Evolutionary conservation across 805 yeast species (phyloP).

Genomic region (Candida parachauliodes): DNA sequence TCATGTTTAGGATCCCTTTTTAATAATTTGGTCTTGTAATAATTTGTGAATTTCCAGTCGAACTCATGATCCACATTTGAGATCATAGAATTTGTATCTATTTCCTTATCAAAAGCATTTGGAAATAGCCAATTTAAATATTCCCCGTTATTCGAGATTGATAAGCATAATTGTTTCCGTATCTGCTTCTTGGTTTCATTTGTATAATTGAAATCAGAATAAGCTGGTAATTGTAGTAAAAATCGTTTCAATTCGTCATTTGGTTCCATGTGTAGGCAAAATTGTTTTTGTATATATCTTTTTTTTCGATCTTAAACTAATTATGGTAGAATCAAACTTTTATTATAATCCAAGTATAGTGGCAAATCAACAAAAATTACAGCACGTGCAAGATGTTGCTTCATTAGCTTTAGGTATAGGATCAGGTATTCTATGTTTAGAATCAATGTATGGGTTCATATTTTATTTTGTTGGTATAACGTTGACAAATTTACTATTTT

Average conservation of each 20-base stretch:
- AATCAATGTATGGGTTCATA: constrained; percentile 31
- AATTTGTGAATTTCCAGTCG: constrained; percentile 31
- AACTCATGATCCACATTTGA: constrained; percentile 20
- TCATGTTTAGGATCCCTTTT: constrained; percentile 16
- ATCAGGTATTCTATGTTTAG: constrained; percentile 38
- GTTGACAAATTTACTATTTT: constrained; percentile 27
- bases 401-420: constrained; percentile 37
- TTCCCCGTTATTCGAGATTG: constrained; percentile 31
- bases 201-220: constrained; percentile 24
- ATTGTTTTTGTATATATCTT: not conserved
- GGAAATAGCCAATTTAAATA: constrained; percentile 37
- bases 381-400: constrained; percentile 35
- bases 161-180: constrained; percentile 26
- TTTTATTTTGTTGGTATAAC: constrained; percentile 33
- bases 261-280: constrained; percentile 7
- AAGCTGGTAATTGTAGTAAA: constrained; percentile 30
- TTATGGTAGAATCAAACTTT: constrained; percentile 11
- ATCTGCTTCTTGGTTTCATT: constrained; percentile 22
- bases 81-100: constrained; percentile 8
- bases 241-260: constrained; percentile 21
- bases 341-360: constrained; percentile 27
- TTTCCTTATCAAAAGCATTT: constrained; percentile 13
- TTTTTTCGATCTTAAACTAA: not conserved
- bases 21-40: constrained; percentile 18
- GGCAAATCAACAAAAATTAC: constrained; percentile 24